phyloP scores from a whole-genome alignment of 148 eudicot species.

The Vaccinium myrtillus region DNA sequence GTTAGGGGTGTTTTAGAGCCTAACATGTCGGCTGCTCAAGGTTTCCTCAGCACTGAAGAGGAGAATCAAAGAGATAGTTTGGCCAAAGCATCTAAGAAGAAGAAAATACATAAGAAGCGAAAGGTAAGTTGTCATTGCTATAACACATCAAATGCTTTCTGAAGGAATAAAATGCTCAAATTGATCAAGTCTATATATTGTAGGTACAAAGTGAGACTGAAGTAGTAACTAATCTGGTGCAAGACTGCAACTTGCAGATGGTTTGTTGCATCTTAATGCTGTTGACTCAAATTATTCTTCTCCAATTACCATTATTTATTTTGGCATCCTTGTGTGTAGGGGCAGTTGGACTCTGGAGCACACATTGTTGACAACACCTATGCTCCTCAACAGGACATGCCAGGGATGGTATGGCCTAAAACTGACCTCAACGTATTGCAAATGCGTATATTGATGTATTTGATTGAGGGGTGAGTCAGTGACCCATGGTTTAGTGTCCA shows the following conservation, averaged over 20 bases:
- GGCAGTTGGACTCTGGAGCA: conserved; percentile 16
- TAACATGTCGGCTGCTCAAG: not conserved
- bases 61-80: conserved; percentile 11
- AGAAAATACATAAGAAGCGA: conserved; percentile 12
- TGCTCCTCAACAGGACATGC: conserved; percentile 18
- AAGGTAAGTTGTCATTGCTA: conserved; percentile 14
- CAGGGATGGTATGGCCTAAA: conserved; percentile 21
- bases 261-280: conserved; percentile 9
- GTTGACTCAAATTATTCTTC: not conserved
- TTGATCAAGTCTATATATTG: not conserved
- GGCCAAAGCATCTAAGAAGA: conserved; percentile 16
- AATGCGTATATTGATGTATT: not conserved
- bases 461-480: not conserved
- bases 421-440: not conserved
- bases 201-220: not conserved
- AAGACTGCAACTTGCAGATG: conserved; percentile 19
- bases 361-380: conserved; percentile 15
- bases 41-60: conserved; percentile 12
- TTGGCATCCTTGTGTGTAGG: not conserved
- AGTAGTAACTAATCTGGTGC: not conserved
- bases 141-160: not conserved
- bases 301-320: not conserved
- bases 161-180: not conserved
- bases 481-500: not conserved
- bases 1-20: conserved; percentile 11